A percentile compares a stretch with the other conserved stretches of the same genome.
Evolutionary conservation across 208 protist genomes (phyloP).

Genomic region (Leishmania amazonensis): DNA sequence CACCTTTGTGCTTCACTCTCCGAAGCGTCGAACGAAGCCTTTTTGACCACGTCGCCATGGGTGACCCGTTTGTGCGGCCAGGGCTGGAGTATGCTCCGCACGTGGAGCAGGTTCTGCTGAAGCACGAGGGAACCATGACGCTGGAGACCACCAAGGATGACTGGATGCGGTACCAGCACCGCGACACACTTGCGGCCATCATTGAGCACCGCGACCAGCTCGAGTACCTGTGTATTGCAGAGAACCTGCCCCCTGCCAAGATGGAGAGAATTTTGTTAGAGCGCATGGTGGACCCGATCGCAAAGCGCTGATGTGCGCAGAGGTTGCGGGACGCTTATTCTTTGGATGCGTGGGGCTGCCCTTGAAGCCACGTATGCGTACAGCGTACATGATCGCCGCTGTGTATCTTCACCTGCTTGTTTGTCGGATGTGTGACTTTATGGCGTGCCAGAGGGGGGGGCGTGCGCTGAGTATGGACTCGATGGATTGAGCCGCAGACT

Average conservation of each 20-base stretch:
- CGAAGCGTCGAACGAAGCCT: not conserved
- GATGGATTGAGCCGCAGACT: no score
- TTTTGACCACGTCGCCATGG: conserved; percentile 37
- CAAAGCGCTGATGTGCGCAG: conserved; percentile 34
- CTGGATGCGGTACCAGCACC: conserved; percentile 87
- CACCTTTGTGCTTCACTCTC: not conserved
- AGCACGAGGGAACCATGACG: conserved; percentile 84
- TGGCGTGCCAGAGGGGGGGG: no score
- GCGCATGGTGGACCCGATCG: conserved; percentile 66
- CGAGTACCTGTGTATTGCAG: conserved; percentile 70
- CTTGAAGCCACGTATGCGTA: not conserved
- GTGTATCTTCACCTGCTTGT: not conserved
- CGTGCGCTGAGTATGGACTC: no score
- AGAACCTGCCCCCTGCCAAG: conserved; percentile 78
- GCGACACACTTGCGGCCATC: conserved; percentile 84
- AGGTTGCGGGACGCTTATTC: not conserved
- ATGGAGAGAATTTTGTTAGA: conserved; percentile 84
- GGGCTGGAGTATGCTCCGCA: conserved; percentile 85
- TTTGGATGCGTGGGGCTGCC: not conserved
- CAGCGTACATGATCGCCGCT: not conserved
- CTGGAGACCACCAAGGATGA: conserved; percentile 84
- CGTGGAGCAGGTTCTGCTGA: conserved; percentile 82
- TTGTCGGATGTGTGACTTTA: no score
- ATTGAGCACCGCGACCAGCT: conserved; percentile 73
- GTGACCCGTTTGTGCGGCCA: conserved; percentile 88